Evolutionary conservation across 129 eudicot species (phyloP).

Genomic region (Pseudognaphalium luteoalbum): DNA sequence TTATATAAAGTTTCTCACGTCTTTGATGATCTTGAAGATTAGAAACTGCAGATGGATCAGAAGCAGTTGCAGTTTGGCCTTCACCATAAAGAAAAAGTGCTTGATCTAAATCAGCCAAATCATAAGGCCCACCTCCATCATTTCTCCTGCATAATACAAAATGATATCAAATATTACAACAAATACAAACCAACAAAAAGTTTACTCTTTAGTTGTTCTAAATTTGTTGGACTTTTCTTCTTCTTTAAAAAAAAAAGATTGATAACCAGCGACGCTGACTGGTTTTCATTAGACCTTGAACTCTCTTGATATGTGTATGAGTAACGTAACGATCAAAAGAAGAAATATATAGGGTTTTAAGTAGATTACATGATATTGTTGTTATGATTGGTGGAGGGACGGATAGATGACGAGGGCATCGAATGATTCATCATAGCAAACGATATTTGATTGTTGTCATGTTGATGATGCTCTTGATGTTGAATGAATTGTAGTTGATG

Average conservation of each 20-base stretch:
- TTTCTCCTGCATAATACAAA: slow-evolving; percentile 44
- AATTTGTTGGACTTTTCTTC: not conserved
- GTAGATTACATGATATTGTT: slow-evolving; percentile 49
- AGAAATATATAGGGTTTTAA: slow-evolving; percentile 12
- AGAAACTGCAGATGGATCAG: slow-evolving; percentile 54
- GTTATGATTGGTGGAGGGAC: slow-evolving; percentile 26
- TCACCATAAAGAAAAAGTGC: slow-evolving; percentile 80
- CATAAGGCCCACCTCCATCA: slow-evolving; percentile 65
- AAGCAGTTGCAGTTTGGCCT: slow-evolving; percentile 49
- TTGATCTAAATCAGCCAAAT: slow-evolving; percentile 93
- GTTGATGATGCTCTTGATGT: slow-evolving; percentile 47
- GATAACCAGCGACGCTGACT: not conserved
- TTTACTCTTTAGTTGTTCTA: not conserved
- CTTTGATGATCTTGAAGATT: slow-evolving; percentile 60
- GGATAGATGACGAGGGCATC: slow-evolving; percentile 58
- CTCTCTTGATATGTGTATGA: not conserved
- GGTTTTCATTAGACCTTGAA: not conserved
- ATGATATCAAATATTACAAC: slow-evolving; percentile 12
- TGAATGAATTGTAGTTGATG: slow-evolving; percentile 40
- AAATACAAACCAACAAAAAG: not conserved
- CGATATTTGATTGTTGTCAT: slow-evolving; percentile 60
- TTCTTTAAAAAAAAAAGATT: not conserved
- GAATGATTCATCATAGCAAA: slow-evolving; percentile 71
- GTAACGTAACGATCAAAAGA: not conserved
- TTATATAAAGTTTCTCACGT: slow-evolving; percentile 43